These are phyloP conservation scores for Aureobasidium sp. DNA, from an alignment of 2,329 filamentous ascomycete genomes.

Conservation along the genomic window DNA sequence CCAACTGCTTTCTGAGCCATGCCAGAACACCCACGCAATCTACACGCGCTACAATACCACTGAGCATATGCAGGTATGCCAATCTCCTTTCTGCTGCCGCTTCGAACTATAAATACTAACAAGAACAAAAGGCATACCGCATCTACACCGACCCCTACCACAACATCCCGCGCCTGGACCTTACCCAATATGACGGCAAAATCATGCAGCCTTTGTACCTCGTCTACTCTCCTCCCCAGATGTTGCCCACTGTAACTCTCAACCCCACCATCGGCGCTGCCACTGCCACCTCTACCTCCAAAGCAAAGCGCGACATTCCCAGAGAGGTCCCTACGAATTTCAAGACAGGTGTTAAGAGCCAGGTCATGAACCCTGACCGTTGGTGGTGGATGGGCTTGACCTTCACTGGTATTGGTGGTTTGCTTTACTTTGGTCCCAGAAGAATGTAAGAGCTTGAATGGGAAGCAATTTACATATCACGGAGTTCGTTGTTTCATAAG, in stretches of 20 bases:
- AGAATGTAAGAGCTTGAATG: constrained; percentile 15
- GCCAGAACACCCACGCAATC: constrained; percentile 42
- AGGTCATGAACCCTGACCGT: constrained; percentile 33
- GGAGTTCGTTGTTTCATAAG: background rate
- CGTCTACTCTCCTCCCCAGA: constrained; percentile 53
- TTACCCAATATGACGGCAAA: constrained; percentile 55
- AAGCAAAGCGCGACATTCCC: constrained; percentile 17
- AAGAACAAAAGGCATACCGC: constrained; percentile 31
- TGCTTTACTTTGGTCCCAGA: constrained; percentile 37
- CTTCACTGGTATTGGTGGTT: constrained; percentile 38
- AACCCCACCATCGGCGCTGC: constrained; percentile 42
- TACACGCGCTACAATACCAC: constrained; percentile 61
- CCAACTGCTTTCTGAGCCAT: constrained; percentile 58
- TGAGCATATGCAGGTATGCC: constrained; percentile 51
- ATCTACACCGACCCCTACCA: constrained; percentile 51
- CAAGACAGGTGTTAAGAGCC: constrained; percentile 24
- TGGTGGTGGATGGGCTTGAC: constrained; percentile 44
- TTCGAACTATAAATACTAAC: background rate
- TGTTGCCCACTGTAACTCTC: constrained; percentile 61
- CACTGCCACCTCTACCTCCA: constrained; percentile 22
- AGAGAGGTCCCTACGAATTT: constrained; percentile 32
- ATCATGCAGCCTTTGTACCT: constrained; percentile 62
- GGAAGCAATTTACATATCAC: background rate
- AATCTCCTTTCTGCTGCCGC: no score
- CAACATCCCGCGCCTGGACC: constrained; percentile 53